Base-by-base conservation (phyloP, 1,139 yeast genomes). In the Ogataea hybrid region DNA sequence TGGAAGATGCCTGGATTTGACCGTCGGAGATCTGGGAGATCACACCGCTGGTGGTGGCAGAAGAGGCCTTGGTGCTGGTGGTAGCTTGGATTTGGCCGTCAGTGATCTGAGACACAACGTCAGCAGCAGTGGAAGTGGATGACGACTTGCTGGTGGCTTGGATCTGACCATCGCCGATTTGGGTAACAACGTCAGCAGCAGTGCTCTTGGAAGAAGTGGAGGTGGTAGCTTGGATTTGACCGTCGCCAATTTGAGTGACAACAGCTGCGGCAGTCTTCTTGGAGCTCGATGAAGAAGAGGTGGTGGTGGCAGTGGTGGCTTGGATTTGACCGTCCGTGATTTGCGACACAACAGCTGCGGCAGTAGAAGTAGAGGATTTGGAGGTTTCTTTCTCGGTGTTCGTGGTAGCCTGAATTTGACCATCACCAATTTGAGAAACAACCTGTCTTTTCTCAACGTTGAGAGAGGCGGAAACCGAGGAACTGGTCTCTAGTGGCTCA, bases 301-400 rank as follows among this genome's bases (percentile, higher is more conserved):
- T 46, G 28, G 58, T 21, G 37, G 59, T 48, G 28, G 65, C 58
- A 25, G 57, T 50, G n/a, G n/a, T n/a, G n/a, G n/a, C n/a, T n/a
- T n/a, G n/a, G n/a, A n/a, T 59, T 53, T 70, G 75, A 44, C 75
- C 73, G 41, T 71, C 75, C 39, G 60, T 51, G 40, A 71, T 69
- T 51, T 71, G 76, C 18, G 75, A 59, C 32, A 65, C 62, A 21
- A 64, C 64, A 32, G 50, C 58, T 21, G 63, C 63, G 22, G 64
- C 58, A 22, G 49, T 46, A n/a, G n/a, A n/a, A n/a, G n/a, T n/a
- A n/a, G n/a, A n/a, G 58, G 61, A 22, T n/a, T 52, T 31, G 66
- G 37, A 20, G 32, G 61, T 46, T 63, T 41, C 67, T 28, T 69
- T 64, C 53, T 68, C 59, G 17, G 52, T 45, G 18, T 42, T 9